Evolutionary conservation across 2,329 filamentous ascomycete species (phyloP).

Genomic region (Xylaria arbuscula): DNA sequence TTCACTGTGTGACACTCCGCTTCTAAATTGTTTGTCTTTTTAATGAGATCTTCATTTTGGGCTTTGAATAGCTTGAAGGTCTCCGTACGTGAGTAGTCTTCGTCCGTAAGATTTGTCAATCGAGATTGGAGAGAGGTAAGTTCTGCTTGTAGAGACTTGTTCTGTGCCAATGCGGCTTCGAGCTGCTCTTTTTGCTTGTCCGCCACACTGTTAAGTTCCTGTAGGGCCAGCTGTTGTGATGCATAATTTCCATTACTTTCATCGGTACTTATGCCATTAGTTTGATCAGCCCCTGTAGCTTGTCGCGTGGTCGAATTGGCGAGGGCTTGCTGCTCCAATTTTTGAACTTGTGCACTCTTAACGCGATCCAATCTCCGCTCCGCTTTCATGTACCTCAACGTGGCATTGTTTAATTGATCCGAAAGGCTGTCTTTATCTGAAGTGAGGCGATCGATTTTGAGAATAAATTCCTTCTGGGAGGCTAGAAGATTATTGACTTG

Average conservation of each 20-base stretch:
- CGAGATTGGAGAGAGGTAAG: constrained; percentile 77
- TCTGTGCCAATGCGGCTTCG: constrained; percentile 80
- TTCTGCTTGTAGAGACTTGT: constrained; percentile 78
- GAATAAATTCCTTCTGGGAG: constrained; percentile 81
- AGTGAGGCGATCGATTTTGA: constrained; percentile 79
- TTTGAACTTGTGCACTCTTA: constrained; percentile 89
- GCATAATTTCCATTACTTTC: constrained; percentile 67
- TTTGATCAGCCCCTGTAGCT: constrained; percentile 55
- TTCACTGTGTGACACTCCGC: constrained; percentile 85
- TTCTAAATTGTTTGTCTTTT: constrained; percentile 90
- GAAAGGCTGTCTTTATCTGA: constrained; percentile 86
- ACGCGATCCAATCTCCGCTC: constrained; percentile 93
- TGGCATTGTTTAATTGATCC: constrained; percentile 87
- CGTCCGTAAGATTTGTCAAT: constrained; percentile 81
- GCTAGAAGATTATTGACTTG: constrained; percentile 81
- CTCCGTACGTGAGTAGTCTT: constrained; percentile 92
- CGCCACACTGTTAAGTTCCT: constrained; percentile 79
- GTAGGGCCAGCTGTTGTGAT: constrained; percentile 79
- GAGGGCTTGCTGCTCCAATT: constrained; percentile 89
- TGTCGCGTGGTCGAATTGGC: constrained; percentile 68
- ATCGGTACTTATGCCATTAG: constrained; percentile 67
- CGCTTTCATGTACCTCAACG: constrained; percentile 90
- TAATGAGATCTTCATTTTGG: constrained; percentile 92
- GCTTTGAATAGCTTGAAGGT: constrained; percentile 91
- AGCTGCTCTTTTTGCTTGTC: constrained; percentile 91